Base-by-base conservation (phyloP, 1,139 yeast species). In the Spathaspora sp. region DNA sequence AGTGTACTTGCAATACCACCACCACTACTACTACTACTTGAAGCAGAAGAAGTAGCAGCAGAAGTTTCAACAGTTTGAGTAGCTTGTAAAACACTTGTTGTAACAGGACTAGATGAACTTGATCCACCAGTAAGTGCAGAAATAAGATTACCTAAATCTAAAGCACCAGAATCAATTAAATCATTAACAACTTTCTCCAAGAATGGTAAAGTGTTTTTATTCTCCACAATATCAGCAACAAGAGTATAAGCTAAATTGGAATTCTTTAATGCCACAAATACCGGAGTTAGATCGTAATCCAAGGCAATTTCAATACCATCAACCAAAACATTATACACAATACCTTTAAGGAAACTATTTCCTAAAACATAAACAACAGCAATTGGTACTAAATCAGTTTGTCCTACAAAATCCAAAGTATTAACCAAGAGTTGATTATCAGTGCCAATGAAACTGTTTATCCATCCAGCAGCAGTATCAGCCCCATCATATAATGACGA, bases 161-260 rank as follows among this genome's bases (percentile, higher is more conserved):
- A 33, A 7, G 42, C 31, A 26, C 31, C 41, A 20, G 47, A 49
- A 39, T 42, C 36, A 10, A 67, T 49, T 16, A 64, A 51, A 29
- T 62, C 56, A 43, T 53, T 56, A 38, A 55, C 60, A 46, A 68
- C 63, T 10, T 48, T 47, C 31, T 59, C 52, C 33, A 66, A 54
- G 34, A 66, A 59, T 38, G 72, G 70, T 45, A 67, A 55, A 39
- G 65, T 58, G n/a, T 58, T 54, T 16, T 61, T 58, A 50, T 64
- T 63, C 41, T 61, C 56, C 38, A 68, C 48, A 37, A 59, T 47
- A 31, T 63, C 63, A 10, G 69, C 62, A 49, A 68, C 54, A 39
- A 67, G 50, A 3, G 61, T 56, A 47, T 68, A 68, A n/a, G 63
- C 68, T 50, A 68, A 63, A 4, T 66, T 67, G 16, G 72, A 67